A percentile compares a stretch with the other conserved stretches of the same genome.
phyloP scores from a whole-genome alignment of 2,329 filamentous ascomycete species.

The Didymella pomorum region DNA sequence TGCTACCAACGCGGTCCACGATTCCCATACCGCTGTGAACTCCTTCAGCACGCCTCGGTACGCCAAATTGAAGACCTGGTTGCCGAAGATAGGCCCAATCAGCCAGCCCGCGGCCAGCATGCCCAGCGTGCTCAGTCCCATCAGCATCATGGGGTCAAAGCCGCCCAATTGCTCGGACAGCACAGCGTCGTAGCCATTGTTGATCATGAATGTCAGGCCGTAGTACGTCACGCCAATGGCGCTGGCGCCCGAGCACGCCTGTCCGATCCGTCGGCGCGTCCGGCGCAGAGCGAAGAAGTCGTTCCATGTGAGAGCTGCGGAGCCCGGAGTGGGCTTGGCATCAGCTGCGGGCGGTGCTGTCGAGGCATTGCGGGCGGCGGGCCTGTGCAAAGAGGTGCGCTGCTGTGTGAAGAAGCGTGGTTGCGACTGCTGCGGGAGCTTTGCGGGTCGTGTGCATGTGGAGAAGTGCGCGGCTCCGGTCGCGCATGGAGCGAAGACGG shows the following conservation, averaged over 20 bases:
- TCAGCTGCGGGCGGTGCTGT: constrained; percentile 26
- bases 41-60: constrained; percentile 75
- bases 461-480: constrained; percentile 38
- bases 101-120: constrained; percentile 88
- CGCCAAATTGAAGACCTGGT: constrained; percentile 77
- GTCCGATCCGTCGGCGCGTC: constrained; percentile 82
- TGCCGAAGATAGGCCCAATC: constrained; percentile 82
- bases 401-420: constrained; percentile 22
- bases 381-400: constrained; percentile 16
- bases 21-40: constrained; percentile 70
- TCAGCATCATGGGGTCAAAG: constrained; percentile 84
- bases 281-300: constrained; percentile 91
- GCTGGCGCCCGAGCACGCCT: constrained; percentile 75
- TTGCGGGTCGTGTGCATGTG: constrained; percentile 38
- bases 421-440: constrained; percentile 31
- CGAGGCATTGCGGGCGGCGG: constrained; percentile 37
- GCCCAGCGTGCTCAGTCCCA: constrained; percentile 80
- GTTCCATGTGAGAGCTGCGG: constrained; percentile 71
- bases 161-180: constrained; percentile 77
- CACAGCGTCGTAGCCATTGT: constrained; percentile 73
- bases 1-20: neutral
- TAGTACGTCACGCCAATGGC: constrained; percentile 68
- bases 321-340: constrained; percentile 23
- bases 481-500: constrained; percentile 35
- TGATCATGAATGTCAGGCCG: constrained; percentile 72